Conservation (phyloP, 1,284 basidiomycete genomes). For the Exobasidium cylindrosporum region DNA sequence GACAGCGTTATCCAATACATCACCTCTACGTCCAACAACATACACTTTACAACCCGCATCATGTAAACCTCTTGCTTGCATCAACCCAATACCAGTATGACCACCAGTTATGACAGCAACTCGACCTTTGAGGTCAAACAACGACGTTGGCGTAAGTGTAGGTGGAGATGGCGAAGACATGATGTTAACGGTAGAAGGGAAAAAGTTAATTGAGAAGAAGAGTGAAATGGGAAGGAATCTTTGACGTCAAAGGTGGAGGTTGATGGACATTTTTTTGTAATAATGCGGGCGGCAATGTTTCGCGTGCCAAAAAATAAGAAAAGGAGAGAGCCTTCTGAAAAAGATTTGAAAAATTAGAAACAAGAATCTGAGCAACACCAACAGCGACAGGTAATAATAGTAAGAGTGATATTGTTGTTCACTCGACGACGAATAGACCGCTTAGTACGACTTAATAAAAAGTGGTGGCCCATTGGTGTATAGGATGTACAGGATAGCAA, state of each 20-base stretch:
- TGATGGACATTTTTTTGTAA: too few species aligned
- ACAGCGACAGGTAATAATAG: too few species aligned
- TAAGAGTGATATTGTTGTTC: too few species aligned
- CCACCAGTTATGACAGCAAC: conserved; percentile 75
- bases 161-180: not conserved
- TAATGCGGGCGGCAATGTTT: too few species aligned
- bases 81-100: conserved; percentile 70
- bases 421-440: too few species aligned
- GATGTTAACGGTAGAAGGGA: not conserved
- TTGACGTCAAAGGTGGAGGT: not conserved
- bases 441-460: too few species aligned
- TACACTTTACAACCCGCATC: conserved; percentile 75
- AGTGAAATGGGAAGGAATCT: not conserved
- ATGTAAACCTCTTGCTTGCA: conserved; percentile 72
- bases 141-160: not conserved
- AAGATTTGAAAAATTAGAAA: too few species aligned
- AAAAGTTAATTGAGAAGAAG: not conserved
- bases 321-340: too few species aligned
- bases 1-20: conserved; percentile 32
- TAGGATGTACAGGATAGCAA: too few species aligned
- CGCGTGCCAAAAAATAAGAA: too few species aligned
- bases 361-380: too few species aligned
- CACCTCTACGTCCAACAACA: conserved; percentile 56
- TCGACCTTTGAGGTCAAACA: conserved; percentile 47
- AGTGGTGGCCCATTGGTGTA: too few species aligned